Evolutionary conservation across 2,329 filamentous ascomycete genomes (phyloP).

Genomic region (Fusarium albosuccineum): DNA sequence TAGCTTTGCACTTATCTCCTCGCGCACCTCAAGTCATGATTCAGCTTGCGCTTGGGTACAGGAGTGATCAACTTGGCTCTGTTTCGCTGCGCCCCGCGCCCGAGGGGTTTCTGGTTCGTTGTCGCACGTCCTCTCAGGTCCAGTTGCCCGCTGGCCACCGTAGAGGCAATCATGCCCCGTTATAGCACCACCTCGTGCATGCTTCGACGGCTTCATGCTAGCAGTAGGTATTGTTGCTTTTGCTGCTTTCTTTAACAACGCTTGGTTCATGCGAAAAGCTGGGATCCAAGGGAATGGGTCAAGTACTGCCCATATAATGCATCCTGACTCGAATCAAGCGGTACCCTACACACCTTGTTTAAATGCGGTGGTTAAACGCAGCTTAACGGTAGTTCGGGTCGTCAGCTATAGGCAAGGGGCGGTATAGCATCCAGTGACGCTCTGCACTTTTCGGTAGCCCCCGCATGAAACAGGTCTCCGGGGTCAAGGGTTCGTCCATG

Average conservation of each 20-base stretch:
- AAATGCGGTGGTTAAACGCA: slow-evolving; percentile 9
- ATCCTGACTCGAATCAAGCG: slow-evolving; percentile 1
- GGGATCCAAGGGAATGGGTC: slow-evolving; percentile 5
- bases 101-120: background rate
- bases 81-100: background rate
- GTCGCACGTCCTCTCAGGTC: background rate
- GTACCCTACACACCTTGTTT: slow-evolving; percentile 8
- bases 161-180: background rate
- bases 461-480: slow-evolving; percentile 36
- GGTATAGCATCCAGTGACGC: slow-evolving; percentile 19
- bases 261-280: background rate
- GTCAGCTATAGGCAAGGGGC: slow-evolving; percentile 22
- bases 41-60: slow-evolving; percentile 4
- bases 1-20: background rate
- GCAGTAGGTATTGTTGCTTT: background rate
- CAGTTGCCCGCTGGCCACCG: slow-evolving; percentile 6
- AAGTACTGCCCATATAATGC: background rate
- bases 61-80: background rate
- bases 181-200: background rate
- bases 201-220: background rate
- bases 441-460: slow-evolving; percentile 21
- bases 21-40: slow-evolving; percentile 4
- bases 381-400: slow-evolving; percentile 18
- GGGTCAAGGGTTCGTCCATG: slow-evolving; percentile 26
- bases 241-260: background rate